phyloP scores from a whole-genome alignment of 768 basidiomycete genomes.

The Russula virescens region DNA sequence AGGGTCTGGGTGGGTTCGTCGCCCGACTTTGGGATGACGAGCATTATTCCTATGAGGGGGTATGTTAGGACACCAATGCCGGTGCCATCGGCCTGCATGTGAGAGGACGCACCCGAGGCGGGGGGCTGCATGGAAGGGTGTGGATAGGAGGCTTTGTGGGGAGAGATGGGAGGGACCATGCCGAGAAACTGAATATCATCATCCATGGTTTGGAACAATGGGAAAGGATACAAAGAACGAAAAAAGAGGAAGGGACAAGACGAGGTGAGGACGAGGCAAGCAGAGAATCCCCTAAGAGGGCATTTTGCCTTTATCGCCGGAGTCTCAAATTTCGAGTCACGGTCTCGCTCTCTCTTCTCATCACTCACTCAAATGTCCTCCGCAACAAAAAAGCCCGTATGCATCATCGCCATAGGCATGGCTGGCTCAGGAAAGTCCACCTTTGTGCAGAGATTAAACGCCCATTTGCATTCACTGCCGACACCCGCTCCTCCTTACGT shows the following conservation, averaged over 20 bases:
- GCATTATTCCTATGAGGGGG: conserved; percentile 45
- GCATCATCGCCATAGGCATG: conserved; percentile 92
- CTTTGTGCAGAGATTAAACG: conserved; percentile 91
- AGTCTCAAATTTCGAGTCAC: conserved; percentile 14
- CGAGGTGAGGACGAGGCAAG: too few relatives aligned
- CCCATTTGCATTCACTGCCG: conserved; percentile 70
- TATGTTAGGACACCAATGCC: background rate
- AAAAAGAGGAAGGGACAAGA: background rate
- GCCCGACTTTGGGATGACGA: conserved; percentile 52
- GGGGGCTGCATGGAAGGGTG: conserved; percentile 12
- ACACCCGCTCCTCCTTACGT: conserved; percentile 81
- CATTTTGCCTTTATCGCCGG: conserved; percentile 21
- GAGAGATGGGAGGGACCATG: background rate
- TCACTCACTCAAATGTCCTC: background rate
- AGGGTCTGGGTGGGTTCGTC: conserved; percentile 42
- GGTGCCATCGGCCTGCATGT: background rate
- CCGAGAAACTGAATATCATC: conserved; percentile 23
- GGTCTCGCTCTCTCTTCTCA: background rate
- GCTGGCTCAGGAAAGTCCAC: conserved; percentile 98
- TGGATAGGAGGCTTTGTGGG: background rate
- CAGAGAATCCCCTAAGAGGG: too few relatives aligned
- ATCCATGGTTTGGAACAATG: conserved; percentile 9
- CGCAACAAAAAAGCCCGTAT: conserved; percentile 56
- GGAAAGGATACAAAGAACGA: background rate
- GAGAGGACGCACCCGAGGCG: conserved; percentile 15